Evolutionary conservation across 305 asterid species (phyloP), one percentile per base, ranked within the genome.

Genomic region (Withania somnifera): DNA sequence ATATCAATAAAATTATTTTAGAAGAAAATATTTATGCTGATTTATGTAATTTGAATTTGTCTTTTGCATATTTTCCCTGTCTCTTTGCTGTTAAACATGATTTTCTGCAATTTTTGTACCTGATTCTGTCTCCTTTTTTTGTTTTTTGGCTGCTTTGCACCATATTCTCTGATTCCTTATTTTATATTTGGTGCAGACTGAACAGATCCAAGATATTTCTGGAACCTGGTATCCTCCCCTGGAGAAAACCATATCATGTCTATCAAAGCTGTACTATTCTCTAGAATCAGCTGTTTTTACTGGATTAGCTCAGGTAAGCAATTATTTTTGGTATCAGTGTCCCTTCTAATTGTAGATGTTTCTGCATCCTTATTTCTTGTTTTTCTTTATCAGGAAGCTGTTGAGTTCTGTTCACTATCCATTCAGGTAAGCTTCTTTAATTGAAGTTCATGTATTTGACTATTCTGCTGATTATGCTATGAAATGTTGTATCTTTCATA

Each of bases 221-320:
- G 90, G 79, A 82, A 91, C 94, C 50, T 97, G 98, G 98, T 97
- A 93, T 84, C 98, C 98, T 84, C 98, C 99, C 19, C 93, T 97
- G 79, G 99, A 97, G 95, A 97, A 91, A 90, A 97, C 99, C 36
- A 86, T 97, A 85, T 89, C 98, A 56, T 97, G 99, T 84, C 88
- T 97, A 85, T 94, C 99, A 66, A 97, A 93, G 85, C 89, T 97
- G 86, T 92, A 94, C 85, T 91, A 94, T 84, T 93, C 97, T 86
- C 90, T 95, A 82, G 99, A 97, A 84, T 86, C 91, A 57, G 90
- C 92, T 24, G 99, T 97, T 83, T 95, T 97, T 84, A 95, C 99
- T 84, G 99, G 98, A 73, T 91, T 97, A 89, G 99, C 99, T 52
- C 99, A 94, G 98, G 99, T 91, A 86, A 69, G 80, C 69, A 73